A percentile compares a stretch with the other conserved stretches of the same genome.
phyloP scores from a whole-genome alignment of 2,329 filamentous ascomycete genomes.

The Coniochaeta hoffmannii region DNA sequence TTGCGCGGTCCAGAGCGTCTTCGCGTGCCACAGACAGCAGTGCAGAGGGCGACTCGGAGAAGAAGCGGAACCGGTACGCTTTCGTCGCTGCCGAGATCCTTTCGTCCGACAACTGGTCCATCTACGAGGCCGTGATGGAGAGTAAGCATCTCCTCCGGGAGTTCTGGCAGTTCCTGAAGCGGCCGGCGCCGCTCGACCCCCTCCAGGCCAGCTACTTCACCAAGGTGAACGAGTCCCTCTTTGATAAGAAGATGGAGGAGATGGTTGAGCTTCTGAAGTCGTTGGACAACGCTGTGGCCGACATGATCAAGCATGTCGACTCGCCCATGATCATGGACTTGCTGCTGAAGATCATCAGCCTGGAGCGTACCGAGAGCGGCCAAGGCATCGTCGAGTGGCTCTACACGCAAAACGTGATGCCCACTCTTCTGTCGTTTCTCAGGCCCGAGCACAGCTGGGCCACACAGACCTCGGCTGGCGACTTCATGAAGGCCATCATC shows the following conservation, averaged over 20 bases:
- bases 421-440: slow-evolving; percentile 78
- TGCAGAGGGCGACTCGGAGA: slow-evolving; percentile 72
- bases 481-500: slow-evolving; percentile 98
- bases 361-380: slow-evolving; percentile 86
- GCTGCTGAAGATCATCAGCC: slow-evolving; percentile 89
- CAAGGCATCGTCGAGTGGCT: slow-evolving; percentile 98
- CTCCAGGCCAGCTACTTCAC: slow-evolving; percentile 97
- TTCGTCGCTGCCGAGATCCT: slow-evolving; percentile 90
- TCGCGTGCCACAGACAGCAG: slow-evolving; percentile 42
- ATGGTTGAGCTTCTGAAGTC: slow-evolving; percentile 89
- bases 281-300: slow-evolving; percentile 70
- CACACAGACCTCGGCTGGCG: slow-evolving; percentile 91
- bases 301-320: slow-evolving; percentile 89
- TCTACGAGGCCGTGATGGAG: slow-evolving; percentile 85
- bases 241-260: slow-evolving; percentile 96
- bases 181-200: slow-evolving; percentile 79
- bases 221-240: slow-evolving; percentile 95
- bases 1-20: slow-evolving; percentile 45
- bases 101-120: slow-evolving; percentile 94
- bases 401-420: slow-evolving; percentile 80
- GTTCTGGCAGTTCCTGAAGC: slow-evolving; percentile 88
- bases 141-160: slow-evolving; percentile 69
- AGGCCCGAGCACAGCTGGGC: slow-evolving; percentile 78
- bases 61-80: slow-evolving; percentile 86
- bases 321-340: slow-evolving; percentile 98